phyloP scores from a whole-genome alignment of 78 protist species.

The Dictyostelium firmibasis region DNA sequence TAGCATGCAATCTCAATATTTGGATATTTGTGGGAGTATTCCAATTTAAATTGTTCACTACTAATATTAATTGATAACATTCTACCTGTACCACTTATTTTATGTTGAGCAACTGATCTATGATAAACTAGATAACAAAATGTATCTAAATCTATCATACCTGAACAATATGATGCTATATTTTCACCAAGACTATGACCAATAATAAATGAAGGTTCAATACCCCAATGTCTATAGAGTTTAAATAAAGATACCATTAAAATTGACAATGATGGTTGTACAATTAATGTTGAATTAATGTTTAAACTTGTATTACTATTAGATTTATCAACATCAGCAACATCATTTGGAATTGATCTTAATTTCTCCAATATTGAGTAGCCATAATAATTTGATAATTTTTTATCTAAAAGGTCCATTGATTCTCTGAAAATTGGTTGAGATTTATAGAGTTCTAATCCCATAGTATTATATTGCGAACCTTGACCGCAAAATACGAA shows the following conservation, averaged over 20 bases:
- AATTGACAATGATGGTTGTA: constrained; percentile 28
- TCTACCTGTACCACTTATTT: constrained; percentile 69
- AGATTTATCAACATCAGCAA: too few species aligned
- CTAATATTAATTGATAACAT: constrained; percentile 54
- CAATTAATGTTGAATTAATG: constrained; percentile 12
- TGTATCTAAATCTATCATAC: too few species aligned
- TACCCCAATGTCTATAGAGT: constrained; percentile 20
- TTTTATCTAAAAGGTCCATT: background rate
- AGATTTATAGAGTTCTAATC: background rate
- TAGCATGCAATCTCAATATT: too few species aligned
- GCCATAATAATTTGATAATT: background rate
- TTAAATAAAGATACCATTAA: constrained; percentile 20
- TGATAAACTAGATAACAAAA: too few species aligned
- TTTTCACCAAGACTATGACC: too few species aligned
- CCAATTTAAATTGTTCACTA: background rate
- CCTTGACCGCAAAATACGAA: too few species aligned
- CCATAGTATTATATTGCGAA: constrained; percentile 63
- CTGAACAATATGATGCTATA: too few species aligned
- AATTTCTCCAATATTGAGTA: too few species aligned
- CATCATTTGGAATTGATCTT: background rate
- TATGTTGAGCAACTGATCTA: too few species aligned
- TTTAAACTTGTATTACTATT: background rate
- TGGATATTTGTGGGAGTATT: background rate
- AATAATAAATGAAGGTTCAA: constrained; percentile 15
- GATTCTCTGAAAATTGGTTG: background rate